Conservation (phyloP, 2,329 filamentous ascomycete species). For the Aspergillus novofumigatus region DNA sequence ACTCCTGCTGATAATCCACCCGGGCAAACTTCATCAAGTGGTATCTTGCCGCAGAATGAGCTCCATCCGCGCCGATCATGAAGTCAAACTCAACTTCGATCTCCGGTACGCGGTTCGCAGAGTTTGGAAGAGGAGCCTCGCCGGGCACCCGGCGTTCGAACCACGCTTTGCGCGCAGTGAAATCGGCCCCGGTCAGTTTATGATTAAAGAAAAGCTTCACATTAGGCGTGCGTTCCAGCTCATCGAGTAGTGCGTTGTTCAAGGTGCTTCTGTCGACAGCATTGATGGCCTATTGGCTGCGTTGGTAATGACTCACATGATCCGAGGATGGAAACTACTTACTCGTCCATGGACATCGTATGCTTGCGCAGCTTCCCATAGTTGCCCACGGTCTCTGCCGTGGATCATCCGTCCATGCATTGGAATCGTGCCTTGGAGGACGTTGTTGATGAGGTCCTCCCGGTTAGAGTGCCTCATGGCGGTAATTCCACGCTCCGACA, state of each 20-base stretch:
- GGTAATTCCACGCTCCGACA: constrained; percentile 91
- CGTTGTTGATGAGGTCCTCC: constrained; percentile 64
- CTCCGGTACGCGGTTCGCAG: constrained; percentile 55
- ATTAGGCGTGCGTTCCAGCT: constrained; percentile 77
- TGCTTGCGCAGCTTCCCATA: constrained; percentile 75
- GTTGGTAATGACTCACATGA: constrained; percentile 6
- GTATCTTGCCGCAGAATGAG: constrained; percentile 84
- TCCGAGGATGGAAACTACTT: constrained; percentile 28
- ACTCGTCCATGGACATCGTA: constrained; percentile 89
- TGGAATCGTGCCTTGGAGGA: constrained; percentile 76
- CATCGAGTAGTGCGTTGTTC: constrained; percentile 79
- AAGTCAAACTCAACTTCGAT: constrained; percentile 85
- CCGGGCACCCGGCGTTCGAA: constrained; percentile 59
- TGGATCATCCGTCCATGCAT: constrained; percentile 99
- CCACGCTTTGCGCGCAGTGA: constrained; percentile 75
- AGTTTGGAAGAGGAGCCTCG: constrained; percentile 26
- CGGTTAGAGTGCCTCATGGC: constrained; percentile 70
- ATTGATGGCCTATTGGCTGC: constrained; percentile 62
- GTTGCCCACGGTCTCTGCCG: constrained; percentile 59
- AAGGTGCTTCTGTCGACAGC: constrained; percentile 80
- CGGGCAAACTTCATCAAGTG: constrained; percentile 93
- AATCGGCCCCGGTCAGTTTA: constrained; percentile 87
- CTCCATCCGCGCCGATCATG: constrained; percentile 90
- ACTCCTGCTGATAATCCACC: constrained; percentile 88
- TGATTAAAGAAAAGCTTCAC: constrained; percentile 91